phyloP scores from a whole-genome alignment of 2,329 filamentous ascomycete species.

The Epichloe sp. region DNA sequence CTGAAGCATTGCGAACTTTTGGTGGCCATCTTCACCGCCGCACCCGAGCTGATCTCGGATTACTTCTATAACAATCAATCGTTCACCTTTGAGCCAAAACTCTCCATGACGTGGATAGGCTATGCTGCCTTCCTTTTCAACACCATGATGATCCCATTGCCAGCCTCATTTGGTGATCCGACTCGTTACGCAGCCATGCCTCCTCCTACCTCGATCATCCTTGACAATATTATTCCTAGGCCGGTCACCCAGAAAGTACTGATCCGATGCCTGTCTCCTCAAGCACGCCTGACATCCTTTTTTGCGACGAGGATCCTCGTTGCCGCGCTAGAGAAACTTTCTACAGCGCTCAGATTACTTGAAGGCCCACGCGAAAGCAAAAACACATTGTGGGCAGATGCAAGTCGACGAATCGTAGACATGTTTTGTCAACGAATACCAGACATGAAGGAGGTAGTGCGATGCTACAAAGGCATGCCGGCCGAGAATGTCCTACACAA shows the following conservation, averaged over 20 bases:
- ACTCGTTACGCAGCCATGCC: conserved; percentile 51
- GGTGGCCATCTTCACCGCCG: conserved; percentile 63
- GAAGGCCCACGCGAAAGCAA: conserved; percentile 26
- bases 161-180: conserved; percentile 55
- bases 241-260: conserved; percentile 71
- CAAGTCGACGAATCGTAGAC: conserved; percentile 51
- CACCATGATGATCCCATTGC: conserved; percentile 61
- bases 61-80: conserved; percentile 73
- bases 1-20: conserved; percentile 70
- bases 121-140: conserved; percentile 83
- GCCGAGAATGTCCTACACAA: conserved; percentile 61
- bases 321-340: conserved; percentile 66
- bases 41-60: conserved; percentile 75
- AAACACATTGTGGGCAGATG: conserved; percentile 51
- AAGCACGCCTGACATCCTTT: conserved; percentile 73
- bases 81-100: conserved; percentile 81
- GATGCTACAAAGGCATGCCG: conserved; percentile 55
- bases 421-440: conserved; percentile 72
- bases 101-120: conserved; percentile 88
- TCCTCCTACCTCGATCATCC: conserved; percentile 62
- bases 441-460: conserved; percentile 66
- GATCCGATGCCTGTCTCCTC: conserved; percentile 64
- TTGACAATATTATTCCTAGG: conserved; percentile 77
- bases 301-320: conserved; percentile 73
- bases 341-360: conserved; percentile 48